These are phyloP conservation scores for Rachicladosporium sp. DNA, from an alignment of 2,329 filamentous ascomycete genomes.

Conservation along the genomic window DNA sequence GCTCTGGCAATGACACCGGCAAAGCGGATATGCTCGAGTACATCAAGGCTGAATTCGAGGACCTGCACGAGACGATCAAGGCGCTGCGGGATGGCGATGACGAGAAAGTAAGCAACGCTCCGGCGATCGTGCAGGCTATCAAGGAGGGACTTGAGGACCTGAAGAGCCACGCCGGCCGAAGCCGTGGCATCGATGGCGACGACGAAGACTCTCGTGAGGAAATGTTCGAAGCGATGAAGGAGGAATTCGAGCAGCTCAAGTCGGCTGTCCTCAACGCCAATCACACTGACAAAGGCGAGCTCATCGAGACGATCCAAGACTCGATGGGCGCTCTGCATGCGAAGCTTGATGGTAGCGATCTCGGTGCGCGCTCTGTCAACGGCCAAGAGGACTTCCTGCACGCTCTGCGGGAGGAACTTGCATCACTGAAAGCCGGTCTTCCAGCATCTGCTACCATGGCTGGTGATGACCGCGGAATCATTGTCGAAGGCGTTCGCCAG, in stretches of 20 bases:
- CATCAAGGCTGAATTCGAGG: conserved; percentile 46
- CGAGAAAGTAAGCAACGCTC: conserved; percentile 10
- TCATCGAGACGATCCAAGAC: conserved; percentile 47
- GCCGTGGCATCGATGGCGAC: background rate
- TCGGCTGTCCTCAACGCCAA: conserved; percentile 57
- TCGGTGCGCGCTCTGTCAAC: conserved; percentile 17
- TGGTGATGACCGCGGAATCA: conserved; percentile 42
- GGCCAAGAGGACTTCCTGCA: conserved; percentile 35
- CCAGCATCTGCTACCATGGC: conserved; percentile 31
- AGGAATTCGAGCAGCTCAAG: conserved; percentile 70
- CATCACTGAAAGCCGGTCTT: conserved; percentile 47
- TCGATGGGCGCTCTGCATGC: conserved; percentile 37
- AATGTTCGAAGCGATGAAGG: conserved; percentile 58
- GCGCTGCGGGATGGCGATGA: conserved; percentile 20
- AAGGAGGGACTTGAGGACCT: conserved; percentile 22
- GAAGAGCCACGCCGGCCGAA: conserved; percentile 11
- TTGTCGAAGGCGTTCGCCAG: conserved; percentile 53
- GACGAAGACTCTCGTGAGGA: conserved; percentile 24
- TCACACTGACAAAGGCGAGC: conserved; percentile 46
- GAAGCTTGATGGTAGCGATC: conserved; percentile 28
- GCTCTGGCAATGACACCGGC: conserved; percentile 30
- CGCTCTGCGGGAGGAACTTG: conserved; percentile 47
- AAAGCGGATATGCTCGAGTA: conserved; percentile 36
- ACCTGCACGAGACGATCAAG: conserved; percentile 45
- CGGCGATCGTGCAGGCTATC: conserved; percentile 20